Percentiles rank a stretch among this genome's conserved stretches.
Evolutionary conservation across 805 yeast species (phyloP).

Genomic region (Sugiyamaella mastotermitis): DNA sequence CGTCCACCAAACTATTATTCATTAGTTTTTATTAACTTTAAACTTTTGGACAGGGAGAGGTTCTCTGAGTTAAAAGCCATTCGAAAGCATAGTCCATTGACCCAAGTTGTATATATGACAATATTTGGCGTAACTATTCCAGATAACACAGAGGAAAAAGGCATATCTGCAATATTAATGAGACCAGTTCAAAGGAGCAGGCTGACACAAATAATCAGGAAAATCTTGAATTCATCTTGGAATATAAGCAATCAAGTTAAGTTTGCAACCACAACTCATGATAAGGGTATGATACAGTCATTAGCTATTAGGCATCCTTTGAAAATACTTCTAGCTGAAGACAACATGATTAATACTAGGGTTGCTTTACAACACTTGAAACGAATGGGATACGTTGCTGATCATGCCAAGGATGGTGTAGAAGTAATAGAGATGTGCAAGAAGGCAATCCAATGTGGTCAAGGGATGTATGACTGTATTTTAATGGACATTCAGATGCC

Average conservation of each 20-base stretch:
- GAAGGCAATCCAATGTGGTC: constrained; percentile 24
- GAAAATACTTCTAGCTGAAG: constrained; percentile 46
- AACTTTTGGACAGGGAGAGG: constrained; percentile 11
- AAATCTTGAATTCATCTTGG: constrained; percentile 14
- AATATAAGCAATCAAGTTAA: constrained; percentile 15
- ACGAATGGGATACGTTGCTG: constrained; percentile 45
- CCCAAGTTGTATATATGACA: constrained; percentile 22
- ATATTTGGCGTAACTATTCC: constrained; percentile 23
- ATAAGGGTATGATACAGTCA: constrained; percentile 20
- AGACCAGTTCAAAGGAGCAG: constrained; percentile 22
- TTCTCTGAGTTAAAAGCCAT: constrained; percentile 12
- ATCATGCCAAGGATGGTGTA: constrained; percentile 47
- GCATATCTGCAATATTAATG: constrained; percentile 20
- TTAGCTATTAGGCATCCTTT: constrained; percentile 34
- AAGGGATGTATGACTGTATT: constrained; percentile 43
- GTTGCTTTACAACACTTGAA: constrained; percentile 46
- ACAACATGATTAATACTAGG: constrained; percentile 43
- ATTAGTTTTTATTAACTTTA: constrained; percentile 20
- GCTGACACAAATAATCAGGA: constrained; percentile 19
- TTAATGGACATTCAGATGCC: constrained; percentile 57
- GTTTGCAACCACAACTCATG: constrained; percentile 16
- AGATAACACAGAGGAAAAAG: constrained; percentile 18
- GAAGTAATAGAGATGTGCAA: constrained; percentile 36
- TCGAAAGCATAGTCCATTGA: constrained; percentile 13
- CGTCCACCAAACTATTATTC: constrained; percentile 14